Evolutionary conservation across 805 yeast genomes (phyloP), one percentile per base, ranked within the genome.

Genomic region (Candida dajiaensis): DNA sequence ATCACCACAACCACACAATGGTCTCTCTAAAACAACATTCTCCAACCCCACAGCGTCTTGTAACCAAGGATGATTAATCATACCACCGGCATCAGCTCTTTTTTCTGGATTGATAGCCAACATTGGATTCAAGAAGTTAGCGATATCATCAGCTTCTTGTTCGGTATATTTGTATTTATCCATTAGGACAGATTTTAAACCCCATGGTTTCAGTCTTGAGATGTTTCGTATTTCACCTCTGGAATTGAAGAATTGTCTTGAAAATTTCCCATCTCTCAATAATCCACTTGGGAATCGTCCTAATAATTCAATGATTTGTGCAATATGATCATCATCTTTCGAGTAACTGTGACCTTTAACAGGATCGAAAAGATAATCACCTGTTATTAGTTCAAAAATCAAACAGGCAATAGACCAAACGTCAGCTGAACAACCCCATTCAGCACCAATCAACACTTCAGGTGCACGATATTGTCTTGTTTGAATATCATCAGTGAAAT

Each of bases 381-480:
- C 98, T 0, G 99, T 92, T 39, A 92, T 66, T 21, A 94, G 72
- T 68, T 94, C 99, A 67, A 94, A 94, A 1, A 86, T 72, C 58
- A 94, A 68, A 67, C 98, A 90, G 0, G 95, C 97, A 57, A 86
- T 72, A n/a, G 96, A 86, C 99, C 99, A 94, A 41, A 92, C 76
- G 66, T 94, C 99, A 1, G 95, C 83, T 45, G 92, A 81, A 44
- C 96, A 89, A 1, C 99, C 99, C 99, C 99, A 94, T 28, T 78
- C 73, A 10, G 85, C 77, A 0, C 95, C 94, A 18, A 85, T 57
- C 15, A 86, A 65, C 6, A 85, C 86, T 59, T 92, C 99, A 1
- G 98, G 98, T 0, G 97, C 79, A 40, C 99, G 73, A 58, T 82
- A 82, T 55, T 81, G 86, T 49, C 89, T 62, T 3, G 89, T 82